These are phyloP conservation scores for Pachysandra terminalis DNA, from an alignment of 164 flowering plant species.

Conservation along the genomic window DNA sequence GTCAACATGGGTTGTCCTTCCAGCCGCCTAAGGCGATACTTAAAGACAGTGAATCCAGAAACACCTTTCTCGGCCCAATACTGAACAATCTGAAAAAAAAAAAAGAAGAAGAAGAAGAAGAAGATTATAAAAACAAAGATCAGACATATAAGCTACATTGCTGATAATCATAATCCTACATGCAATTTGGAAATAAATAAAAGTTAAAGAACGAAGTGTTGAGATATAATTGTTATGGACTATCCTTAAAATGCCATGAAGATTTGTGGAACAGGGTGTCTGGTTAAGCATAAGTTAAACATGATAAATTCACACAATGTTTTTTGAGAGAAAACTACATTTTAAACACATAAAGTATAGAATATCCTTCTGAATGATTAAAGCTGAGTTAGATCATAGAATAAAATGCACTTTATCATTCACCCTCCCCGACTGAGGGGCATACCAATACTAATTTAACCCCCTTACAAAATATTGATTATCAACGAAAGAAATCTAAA, in stretches of 20 bases:
- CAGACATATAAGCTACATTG: not conserved
- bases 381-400: not conserved
- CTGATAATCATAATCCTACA: not conserved
- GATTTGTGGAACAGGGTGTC: no score
- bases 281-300: no score
- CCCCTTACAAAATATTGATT: no score
- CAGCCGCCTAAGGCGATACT: slow-evolving; percentile 59
- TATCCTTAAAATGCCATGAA: no score
- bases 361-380: not conserved
- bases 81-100: slow-evolving; percentile 56
- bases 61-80: slow-evolving; percentile 83
- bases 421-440: no score
- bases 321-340: not conserved
- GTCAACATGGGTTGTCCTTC: slow-evolving; percentile 78
- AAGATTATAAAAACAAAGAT: not conserved
- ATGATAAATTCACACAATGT: not conserved
- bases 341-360: not conserved
- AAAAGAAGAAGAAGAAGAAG: no score
- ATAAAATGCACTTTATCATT: not conserved
- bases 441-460: no score
- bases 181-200: not conserved
- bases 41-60: slow-evolving; percentile 78
- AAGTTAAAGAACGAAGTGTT: not conserved
- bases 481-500: no score
- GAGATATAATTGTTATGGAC: not conserved